Conservation (phyloP, 192 early-diverging fungal genomes). For the Kappamyces sp. region DNA sequence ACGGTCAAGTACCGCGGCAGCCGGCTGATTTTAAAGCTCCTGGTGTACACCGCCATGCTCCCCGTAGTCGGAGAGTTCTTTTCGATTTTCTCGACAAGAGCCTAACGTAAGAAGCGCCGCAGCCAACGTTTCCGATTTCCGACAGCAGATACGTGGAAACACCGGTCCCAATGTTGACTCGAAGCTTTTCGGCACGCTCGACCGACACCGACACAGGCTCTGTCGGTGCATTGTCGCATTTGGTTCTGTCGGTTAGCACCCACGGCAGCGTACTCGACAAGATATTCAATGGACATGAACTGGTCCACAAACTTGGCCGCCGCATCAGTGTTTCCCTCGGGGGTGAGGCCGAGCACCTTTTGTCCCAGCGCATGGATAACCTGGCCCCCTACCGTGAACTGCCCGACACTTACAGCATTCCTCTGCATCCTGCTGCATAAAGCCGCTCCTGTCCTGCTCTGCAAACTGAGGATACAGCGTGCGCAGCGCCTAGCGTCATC, state of each 20-base stretch:
- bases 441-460: slow-evolving; percentile 64
- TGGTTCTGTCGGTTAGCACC: slow-evolving; percentile 38
- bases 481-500: slow-evolving; percentile 49
- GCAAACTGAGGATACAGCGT: slow-evolving; percentile 80
- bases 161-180: slow-evolving; percentile 52
- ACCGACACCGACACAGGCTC: slow-evolving; percentile 56
- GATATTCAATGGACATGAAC: slow-evolving; percentile 67
- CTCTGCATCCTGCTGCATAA: slow-evolving; percentile 95
- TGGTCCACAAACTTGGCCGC: slow-evolving; percentile 64
- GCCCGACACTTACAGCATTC: slow-evolving; percentile 88
- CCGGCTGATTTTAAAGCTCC: slow-evolving; percentile 68
- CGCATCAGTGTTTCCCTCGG: slow-evolving; percentile 25
- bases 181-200: slow-evolving; percentile 73
- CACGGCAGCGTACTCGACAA: slow-evolving; percentile 3
- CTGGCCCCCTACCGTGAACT: slow-evolving; percentile 58
- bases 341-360: slow-evolving; percentile 46
- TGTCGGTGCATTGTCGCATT: slow-evolving; percentile 72
- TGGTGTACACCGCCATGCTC: slow-evolving; percentile 73
- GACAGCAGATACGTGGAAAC: slow-evolving; percentile 72
- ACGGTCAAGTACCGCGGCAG: slow-evolving; percentile 85
- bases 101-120: slow-evolving; percentile 28
- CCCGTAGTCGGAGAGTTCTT: slow-evolving; percentile 80
- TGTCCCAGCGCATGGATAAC: slow-evolving; percentile 64
- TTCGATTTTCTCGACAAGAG: slow-evolving; percentile 77
- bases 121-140: slow-evolving; percentile 51